phyloP scores from a whole-genome alignment of 2,329 filamentous ascomycete species.

The Balansia obtecta region DNA sequence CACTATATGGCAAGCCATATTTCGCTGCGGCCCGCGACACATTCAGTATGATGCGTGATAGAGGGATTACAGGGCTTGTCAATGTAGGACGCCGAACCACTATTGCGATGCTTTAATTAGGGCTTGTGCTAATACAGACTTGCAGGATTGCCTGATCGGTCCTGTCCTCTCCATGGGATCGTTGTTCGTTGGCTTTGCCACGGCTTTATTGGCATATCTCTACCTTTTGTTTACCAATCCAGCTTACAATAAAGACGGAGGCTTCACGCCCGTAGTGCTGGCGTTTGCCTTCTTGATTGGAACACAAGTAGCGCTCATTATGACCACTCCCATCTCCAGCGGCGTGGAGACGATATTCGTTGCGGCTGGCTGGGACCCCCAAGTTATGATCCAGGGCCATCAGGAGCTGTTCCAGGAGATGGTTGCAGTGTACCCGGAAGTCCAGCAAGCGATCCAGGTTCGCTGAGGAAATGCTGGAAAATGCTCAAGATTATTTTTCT shows the following conservation, averaged over 20 bases:
- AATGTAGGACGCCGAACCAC: slow-evolving; percentile 34
- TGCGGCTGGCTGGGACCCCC: slow-evolving; percentile 55
- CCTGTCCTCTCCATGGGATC: slow-evolving; percentile 66
- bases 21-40: slow-evolving; percentile 79
- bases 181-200: slow-evolving; percentile 73
- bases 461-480: slow-evolving; percentile 3
- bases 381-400: slow-evolving; percentile 69
- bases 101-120: neutral
- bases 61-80: slow-evolving; percentile 79
- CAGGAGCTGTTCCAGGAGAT: slow-evolving; percentile 70
- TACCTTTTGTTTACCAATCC: slow-evolving; percentile 77
- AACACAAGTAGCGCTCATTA: slow-evolving; percentile 78
- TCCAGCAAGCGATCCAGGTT: slow-evolving; percentile 58
- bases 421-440: slow-evolving; percentile 70
- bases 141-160: slow-evolving; percentile 61
- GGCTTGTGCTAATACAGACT: slow-evolving; percentile 8
- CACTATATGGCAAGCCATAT: slow-evolving; percentile 83
- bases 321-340: slow-evolving; percentile 75
- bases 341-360: slow-evolving; percentile 93
- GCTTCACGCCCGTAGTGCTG: slow-evolving; percentile 65
- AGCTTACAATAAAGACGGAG: slow-evolving; percentile 55
- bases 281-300: slow-evolving; percentile 84
- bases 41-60: slow-evolving; percentile 83
- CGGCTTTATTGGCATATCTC: slow-evolving; percentile 71
- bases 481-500: neutral